Conservation (phyloP, 2,329 filamentous ascomycete species). For the Fusarium sp. region DNA sequence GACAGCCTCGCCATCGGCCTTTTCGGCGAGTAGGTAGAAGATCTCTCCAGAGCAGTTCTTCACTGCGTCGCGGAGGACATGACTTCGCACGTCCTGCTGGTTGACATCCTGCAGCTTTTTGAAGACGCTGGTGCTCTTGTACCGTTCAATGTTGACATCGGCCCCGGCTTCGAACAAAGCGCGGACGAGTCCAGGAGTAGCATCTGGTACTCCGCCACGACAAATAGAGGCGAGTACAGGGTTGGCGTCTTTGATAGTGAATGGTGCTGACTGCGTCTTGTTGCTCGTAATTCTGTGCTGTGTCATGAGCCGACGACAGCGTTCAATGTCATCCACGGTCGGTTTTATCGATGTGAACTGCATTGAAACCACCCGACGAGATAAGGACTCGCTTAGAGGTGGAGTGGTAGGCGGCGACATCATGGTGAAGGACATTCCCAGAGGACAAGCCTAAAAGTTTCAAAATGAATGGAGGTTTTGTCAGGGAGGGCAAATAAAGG, state of each 20-base stretch:
- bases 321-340: neutral
- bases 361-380: neutral
- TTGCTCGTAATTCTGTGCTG: neutral
- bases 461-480: too few relatives aligned
- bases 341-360: neutral
- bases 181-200: conserved; percentile 1
- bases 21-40: conserved; percentile 5
- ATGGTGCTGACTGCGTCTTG: neutral
- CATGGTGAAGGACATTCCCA: too few relatives aligned
- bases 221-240: neutral
- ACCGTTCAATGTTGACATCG: neutral
- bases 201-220: neutral
- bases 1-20: conserved; percentile 10
- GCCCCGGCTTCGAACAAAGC: neutral
- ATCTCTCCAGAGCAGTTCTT: neutral
- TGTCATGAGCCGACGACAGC: neutral
- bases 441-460: too few relatives aligned
- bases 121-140: conserved; percentile 1
- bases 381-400: too few relatives aligned
- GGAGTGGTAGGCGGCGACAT: too few relatives aligned
- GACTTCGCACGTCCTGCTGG: neutral
- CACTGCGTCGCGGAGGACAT: neutral
- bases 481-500: too few relatives aligned
- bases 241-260: conserved; percentile 3
- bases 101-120: neutral